Percentiles rank a stretch among this genome's conserved stretches.
These are phyloP conservation scores for Oxyria digyna DNA, from an alignment of 148 eudicot genomes.

Conservation along the genomic window DNA sequence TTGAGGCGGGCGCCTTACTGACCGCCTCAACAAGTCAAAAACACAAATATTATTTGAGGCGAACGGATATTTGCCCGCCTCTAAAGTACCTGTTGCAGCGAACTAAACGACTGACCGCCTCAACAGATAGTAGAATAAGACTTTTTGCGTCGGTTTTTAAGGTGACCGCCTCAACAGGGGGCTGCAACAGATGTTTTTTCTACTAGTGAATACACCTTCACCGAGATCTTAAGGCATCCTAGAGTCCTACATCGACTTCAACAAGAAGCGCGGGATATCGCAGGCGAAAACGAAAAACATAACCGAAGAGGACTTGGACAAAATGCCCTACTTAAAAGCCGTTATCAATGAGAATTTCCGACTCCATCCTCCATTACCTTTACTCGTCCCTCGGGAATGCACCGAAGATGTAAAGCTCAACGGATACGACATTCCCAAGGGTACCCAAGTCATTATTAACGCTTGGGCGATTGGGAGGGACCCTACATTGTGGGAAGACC, in stretches of 20 bases:
- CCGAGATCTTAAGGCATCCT: neutral
- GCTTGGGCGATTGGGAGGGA: slow-evolving; percentile 27
- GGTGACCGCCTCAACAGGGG: no score
- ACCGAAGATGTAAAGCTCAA: slow-evolving; percentile 15
- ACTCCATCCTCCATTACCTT: slow-evolving; percentile 20
- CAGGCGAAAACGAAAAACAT: slow-evolving; percentile 2
- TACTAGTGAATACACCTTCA: neutral
- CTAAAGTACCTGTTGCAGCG: no score
- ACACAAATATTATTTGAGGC: no score
- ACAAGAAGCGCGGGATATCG: slow-evolving; percentile 16
- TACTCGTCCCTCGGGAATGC: slow-evolving; percentile 16
- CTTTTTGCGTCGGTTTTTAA: no score
- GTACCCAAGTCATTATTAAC: slow-evolving; percentile 14
- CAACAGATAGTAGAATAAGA: no score
- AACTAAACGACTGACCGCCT: no score
- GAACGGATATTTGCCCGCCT: no score
- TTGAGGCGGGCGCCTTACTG: no score
- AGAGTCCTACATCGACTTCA: slow-evolving; percentile 5
- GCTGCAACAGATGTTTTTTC: no score
- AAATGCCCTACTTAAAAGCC: slow-evolving; percentile 24
- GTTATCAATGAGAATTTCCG: slow-evolving; percentile 26
- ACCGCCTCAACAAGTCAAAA: no score
- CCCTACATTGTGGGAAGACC: slow-evolving; percentile 19
- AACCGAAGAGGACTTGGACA: slow-evolving; percentile 18
- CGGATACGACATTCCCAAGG: slow-evolving; percentile 15